Base-by-base conservation (phyloP, 2,329 filamentous ascomycete species). In the Cladosporium sp. region DNA sequence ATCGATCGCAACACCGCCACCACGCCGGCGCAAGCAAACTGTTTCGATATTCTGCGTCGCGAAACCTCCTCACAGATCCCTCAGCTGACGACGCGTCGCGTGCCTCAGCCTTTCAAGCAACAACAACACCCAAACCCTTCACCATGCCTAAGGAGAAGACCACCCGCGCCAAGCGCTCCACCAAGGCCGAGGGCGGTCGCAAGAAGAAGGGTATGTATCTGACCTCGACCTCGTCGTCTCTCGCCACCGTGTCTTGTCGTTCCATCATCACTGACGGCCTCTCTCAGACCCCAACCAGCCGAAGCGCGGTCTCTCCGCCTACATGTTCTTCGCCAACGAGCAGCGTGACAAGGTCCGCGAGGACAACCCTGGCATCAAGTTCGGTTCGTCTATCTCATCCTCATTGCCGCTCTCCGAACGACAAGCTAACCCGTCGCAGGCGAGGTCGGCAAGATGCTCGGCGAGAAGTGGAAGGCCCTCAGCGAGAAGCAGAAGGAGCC, bases 301-400 rank as follows among this genome's bases (percentile, higher is more conserved):
- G 73, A 98, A 97, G 90, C 90, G 93, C 76, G 93, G 92, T 79
- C 89, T 98, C 46, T 97, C 93, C 50, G 93, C 93, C 60, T 98
- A 98, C 84, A 98, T 98, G 93, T 97, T 97, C 86, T 98, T 97
- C 73, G 93, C 93, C 83, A 97, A 97, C 70, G 93, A 97, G 77
- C 89, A 96, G 78, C 91, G 93, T 66, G 92, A 97, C 71, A 95
- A 93, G 74, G 93, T 98, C 65, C 89, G 93, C 66, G 90, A 95
- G 72, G 92, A 97, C 76, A 97, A 97, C 82, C 92, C 92, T 37
- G 92, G 91, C 66, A 95, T 97, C 77, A 86, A 87, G 64, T 98
- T 98, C 76, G 93, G 89, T 86, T 14, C 4, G 35, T 38, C 35
- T 38, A 14, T 38, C 35, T 38, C n/a, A 81, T 63, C 81, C 70